Evolutionary conservation across 192 early-diverging fungal species (phyloP).

Genomic region (Mortierella antarctica): DNA sequence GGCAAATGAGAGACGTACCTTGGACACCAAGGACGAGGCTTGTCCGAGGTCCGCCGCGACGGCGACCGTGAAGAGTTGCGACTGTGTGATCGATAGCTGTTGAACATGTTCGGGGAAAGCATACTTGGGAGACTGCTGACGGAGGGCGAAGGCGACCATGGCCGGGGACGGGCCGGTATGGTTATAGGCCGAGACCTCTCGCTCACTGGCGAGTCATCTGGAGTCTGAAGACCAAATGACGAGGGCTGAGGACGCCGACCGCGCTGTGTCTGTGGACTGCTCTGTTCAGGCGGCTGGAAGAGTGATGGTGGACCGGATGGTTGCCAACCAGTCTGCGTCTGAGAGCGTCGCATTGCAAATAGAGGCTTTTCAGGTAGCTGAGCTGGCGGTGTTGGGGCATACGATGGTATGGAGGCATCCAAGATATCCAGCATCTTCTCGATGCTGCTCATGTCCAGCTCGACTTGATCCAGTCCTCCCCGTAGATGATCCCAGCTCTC

Average conservation of each 20-base stretch:
- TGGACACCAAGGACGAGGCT: conserved; percentile 49
- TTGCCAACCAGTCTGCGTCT: conserved; percentile 26
- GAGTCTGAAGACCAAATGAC: neutral
- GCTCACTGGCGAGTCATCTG: neutral
- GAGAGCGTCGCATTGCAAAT: conserved; percentile 40
- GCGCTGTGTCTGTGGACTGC: conserved; percentile 21
- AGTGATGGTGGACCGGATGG: conserved; percentile 2
- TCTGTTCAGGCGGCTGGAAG: conserved; percentile 32
- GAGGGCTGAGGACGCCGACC: conserved; percentile 26
- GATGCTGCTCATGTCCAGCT: conserved; percentile 45
- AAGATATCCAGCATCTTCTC: conserved; percentile 39
- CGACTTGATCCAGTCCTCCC: conserved; percentile 38
- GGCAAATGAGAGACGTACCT: conserved; percentile 18
- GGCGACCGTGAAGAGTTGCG: conserved; percentile 29
- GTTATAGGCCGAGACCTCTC: conserved; percentile 15
- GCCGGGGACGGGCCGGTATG: conserved; percentile 5
- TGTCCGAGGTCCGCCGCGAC: conserved; percentile 33
- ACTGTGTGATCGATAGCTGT: conserved; percentile 20
- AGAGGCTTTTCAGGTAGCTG: conserved; percentile 48
- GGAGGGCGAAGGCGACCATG: conserved; percentile 41
- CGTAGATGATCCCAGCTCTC: conserved; percentile 57
- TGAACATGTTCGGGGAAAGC: conserved; percentile 29
- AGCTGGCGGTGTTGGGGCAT: conserved; percentile 20
- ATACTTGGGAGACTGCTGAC: conserved; percentile 24
- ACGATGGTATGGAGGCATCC: conserved; percentile 49